These are phyloP conservation scores for Medicago arabica DNA, from an alignment of 306 rosid genomes.

Conservation along the genomic window DNA sequence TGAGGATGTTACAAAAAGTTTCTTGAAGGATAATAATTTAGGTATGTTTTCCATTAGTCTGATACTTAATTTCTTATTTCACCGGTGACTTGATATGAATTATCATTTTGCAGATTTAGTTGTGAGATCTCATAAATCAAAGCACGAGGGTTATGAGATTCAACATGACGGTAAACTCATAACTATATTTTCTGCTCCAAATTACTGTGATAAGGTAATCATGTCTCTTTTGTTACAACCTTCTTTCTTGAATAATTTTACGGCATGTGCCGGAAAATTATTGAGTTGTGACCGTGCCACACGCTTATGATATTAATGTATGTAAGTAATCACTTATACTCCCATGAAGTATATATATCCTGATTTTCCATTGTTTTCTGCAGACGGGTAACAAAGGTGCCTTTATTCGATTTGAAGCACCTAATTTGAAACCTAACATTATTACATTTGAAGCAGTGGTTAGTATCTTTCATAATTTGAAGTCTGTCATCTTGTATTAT, in stretches of 20 bases:
- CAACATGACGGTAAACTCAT: conserved; percentile 98
- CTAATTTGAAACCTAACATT: conserved; percentile 87
- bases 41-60: conserved; percentile 56
- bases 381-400: conserved; percentile 99
- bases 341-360: not conserved
- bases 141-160: conserved; percentile 96
- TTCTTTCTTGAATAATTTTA: not conserved
- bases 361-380: conserved; percentile 43
- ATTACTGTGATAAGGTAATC: conserved; percentile 98
- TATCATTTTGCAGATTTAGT: conserved; percentile 72
- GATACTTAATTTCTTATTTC: conserved; percentile 14
- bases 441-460: conserved; percentile 95
- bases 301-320: conserved; percentile 18
- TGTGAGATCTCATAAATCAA: conserved; percentile 98
- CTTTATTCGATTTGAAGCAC: conserved; percentile 90
- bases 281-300: conserved; percentile 10
- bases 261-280: not conserved
- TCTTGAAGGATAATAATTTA: conserved; percentile 85
- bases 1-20: conserved; percentile 84
- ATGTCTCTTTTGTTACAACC: conserved; percentile 4
- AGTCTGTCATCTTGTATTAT: not conserved
- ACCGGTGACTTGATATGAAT: conserved; percentile 33
- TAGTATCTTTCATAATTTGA: conserved; percentile 44
- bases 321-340: conserved; percentile 19
- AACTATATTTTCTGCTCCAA: conserved; percentile 99